phyloP scores from a whole-genome alignment of 1,284 basidiomycete species.

The Melampsora americana region DNA sequence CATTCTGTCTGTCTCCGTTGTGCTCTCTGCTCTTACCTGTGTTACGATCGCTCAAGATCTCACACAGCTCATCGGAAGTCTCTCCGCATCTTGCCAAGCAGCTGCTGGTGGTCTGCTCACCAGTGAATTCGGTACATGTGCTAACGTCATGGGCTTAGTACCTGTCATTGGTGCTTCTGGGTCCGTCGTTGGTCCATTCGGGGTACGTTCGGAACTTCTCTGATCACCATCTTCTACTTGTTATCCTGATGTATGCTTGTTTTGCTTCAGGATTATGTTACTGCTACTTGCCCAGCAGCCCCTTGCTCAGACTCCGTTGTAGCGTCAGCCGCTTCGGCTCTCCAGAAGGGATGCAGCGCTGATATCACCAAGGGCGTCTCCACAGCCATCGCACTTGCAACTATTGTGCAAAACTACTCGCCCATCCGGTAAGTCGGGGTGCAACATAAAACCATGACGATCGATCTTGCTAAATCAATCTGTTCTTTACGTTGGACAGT shows the following conservation, averaged over 20 bases:
- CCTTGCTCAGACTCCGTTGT: neutral
- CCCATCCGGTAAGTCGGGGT: neutral
- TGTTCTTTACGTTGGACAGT: neutral
- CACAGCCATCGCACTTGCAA: slow-evolving; percentile 7
- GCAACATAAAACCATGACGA: too few relatives aligned
- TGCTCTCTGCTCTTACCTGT: neutral
- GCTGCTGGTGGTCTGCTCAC: slow-evolving; percentile 1
- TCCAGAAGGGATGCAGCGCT: slow-evolving; percentile 4
- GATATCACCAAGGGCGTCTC: slow-evolving; percentile 14
- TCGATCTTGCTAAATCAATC: neutral
- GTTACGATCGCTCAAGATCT: neutral
- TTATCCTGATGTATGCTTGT: neutral
- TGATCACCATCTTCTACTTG: neutral
- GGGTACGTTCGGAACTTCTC: neutral
- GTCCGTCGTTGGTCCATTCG: slow-evolving; percentile 1
- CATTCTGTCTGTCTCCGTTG: neutral
- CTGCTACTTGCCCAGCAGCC: neutral
- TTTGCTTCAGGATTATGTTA: slow-evolving; percentile 15
- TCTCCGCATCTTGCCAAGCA: slow-evolving; percentile 13
- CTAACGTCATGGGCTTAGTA: slow-evolving; percentile 27
- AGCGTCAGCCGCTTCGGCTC: neutral
- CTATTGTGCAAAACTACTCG: slow-evolving; percentile 5
- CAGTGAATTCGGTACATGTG: slow-evolving; percentile 11
- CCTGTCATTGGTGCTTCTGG: slow-evolving; percentile 7
- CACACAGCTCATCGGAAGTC: slow-evolving; percentile 8